Evolutionary conservation across 208 protist genomes (phyloP).

Genomic region (Sergeia podlipaevii): DNA sequence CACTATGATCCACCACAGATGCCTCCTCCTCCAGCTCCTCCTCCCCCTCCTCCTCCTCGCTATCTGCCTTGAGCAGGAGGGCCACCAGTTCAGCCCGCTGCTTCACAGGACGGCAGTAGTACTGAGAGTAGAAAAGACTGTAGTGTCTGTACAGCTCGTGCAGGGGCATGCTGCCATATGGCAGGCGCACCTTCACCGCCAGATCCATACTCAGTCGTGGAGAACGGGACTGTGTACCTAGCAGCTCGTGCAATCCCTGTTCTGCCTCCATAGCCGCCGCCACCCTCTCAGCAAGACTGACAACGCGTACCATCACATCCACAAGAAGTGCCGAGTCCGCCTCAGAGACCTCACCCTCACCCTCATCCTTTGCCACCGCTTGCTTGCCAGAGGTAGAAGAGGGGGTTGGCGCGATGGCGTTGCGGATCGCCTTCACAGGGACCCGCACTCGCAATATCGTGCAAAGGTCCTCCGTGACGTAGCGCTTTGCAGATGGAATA

Average conservation of each 20-base stretch:
- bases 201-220: slow-evolving; percentile 14
- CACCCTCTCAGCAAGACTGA: slow-evolving; percentile 57
- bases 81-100: slow-evolving; percentile 26
- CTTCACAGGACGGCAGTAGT: slow-evolving; percentile 35
- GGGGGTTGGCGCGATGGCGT: background rate
- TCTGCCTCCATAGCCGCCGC: slow-evolving; percentile 38
- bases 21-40: background rate
- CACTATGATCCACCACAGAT: no score
- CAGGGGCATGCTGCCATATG: slow-evolving; percentile 71
- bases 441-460: slow-evolving; percentile 38
- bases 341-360: background rate
- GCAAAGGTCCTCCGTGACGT: slow-evolving; percentile 40
- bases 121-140: slow-evolving; percentile 41
- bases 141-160: slow-evolving; percentile 64
- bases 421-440: slow-evolving; percentile 12
- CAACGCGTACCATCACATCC: slow-evolving; percentile 64
- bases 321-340: slow-evolving; percentile 22
- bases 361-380: background rate
- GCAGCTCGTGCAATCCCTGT: slow-evolving; percentile 17
- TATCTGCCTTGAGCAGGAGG: slow-evolving; percentile 10
- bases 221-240: slow-evolving; percentile 17
- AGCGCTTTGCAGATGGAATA: slow-evolving; percentile 30
- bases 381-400: background rate
- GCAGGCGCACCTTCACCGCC: slow-evolving; percentile 21
- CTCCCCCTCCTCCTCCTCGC: background rate